These are phyloP conservation scores for Cystobasidium tubakii DNA, from an alignment of 768 basidiomycete species.

Conservation along the genomic window DNA sequence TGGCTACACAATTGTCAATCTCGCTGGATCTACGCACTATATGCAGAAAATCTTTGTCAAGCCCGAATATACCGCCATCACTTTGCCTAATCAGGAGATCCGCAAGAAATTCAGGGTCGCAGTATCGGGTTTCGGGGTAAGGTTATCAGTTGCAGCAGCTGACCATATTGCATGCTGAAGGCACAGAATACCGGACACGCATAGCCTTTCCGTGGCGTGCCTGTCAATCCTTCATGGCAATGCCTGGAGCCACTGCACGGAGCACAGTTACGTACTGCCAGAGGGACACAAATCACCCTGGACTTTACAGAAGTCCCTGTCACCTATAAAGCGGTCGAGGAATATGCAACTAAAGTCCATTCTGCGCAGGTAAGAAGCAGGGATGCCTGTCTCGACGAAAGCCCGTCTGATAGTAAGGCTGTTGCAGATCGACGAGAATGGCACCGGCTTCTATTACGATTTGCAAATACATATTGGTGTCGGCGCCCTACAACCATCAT, in stretches of 20 bases:
- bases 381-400: neutral
- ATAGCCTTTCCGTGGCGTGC: slow-evolving; percentile 8
- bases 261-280: neutral
- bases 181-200: no score
- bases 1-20: no score
- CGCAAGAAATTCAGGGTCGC: no score
- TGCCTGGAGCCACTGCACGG: neutral
- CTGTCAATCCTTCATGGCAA: slow-evolving; percentile 32
- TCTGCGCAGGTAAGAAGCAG: neutral
- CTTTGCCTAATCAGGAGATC: no score
- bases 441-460: neutral
- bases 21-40: no score
- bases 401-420: neutral
- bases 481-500: neutral
- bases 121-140: no score
- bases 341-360: neutral
- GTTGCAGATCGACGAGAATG: neutral
- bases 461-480: slow-evolving; percentile 16
- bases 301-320: slow-evolving; percentile 8
- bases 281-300: neutral
- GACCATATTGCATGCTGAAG: no score
- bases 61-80: no score
- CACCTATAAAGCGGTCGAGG: slow-evolving; percentile 2
- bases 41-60: no score
- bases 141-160: no score